Evolutionary conservation across 441 rosid species (phyloP).

Genomic region (Mallotus repandus): DNA sequence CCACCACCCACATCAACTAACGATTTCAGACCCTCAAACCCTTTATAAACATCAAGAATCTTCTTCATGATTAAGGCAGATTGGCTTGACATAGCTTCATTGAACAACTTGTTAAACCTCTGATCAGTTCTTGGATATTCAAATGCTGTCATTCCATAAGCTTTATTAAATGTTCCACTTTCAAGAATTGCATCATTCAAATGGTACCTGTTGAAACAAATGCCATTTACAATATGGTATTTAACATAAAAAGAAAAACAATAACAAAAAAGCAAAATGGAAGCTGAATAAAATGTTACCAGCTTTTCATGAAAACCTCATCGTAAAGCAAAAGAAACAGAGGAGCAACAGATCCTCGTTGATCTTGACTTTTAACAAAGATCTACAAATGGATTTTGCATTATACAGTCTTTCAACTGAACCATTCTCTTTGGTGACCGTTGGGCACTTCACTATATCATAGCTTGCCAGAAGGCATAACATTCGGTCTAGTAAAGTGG

Average conservation of each 20-base stretch:
- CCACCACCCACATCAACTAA: conserved; percentile 81
- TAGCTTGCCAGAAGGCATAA: too few relatives aligned
- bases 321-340: conserved; percentile 48
- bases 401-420: conserved; percentile 46
- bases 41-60: conserved; percentile 54
- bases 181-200: conserved; percentile 70
- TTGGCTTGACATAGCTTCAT: conserved; percentile 52
- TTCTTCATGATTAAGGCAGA: conserved; percentile 56
- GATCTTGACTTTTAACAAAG: conserved; percentile 47
- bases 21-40: conserved; percentile 49
- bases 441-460: too few relatives aligned
- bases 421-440: too few relatives aligned
- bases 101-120: conserved; percentile 60
- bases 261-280: neutral
- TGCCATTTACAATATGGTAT: neutral
- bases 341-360: conserved; percentile 36
- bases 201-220: conserved; percentile 40
- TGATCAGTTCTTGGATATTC: conserved; percentile 62
- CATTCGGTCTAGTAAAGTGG: too few relatives aligned
- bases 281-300: conserved; percentile 30
- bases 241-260: neutral
- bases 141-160: conserved; percentile 58
- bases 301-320: conserved; percentile 65
- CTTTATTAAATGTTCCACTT: conserved; percentile 70
- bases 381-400: conserved; percentile 49